Evolutionary conservation across 176 grass and related monocot genomes (phyloP).

Genomic region (Hordeum marinum): DNA sequence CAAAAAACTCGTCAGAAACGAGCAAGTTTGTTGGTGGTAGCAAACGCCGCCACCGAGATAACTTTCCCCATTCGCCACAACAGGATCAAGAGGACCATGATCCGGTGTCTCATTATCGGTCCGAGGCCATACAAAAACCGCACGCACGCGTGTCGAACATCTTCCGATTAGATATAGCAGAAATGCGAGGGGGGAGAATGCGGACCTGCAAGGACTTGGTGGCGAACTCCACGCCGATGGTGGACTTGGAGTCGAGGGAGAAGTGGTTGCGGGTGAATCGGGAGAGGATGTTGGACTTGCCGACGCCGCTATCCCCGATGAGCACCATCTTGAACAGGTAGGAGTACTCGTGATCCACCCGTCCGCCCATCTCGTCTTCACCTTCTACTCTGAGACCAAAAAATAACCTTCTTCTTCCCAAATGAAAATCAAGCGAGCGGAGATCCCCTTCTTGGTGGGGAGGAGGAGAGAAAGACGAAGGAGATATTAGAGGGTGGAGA

Average conservation of each 20-base stretch:
- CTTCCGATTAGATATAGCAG: not conserved
- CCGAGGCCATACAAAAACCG: not conserved
- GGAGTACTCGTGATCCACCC: constrained; percentile 81
- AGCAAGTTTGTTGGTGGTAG: not conserved
- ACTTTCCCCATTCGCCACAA: constrained; percentile 6
- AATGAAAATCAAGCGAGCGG: not conserved
- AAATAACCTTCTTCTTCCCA: not conserved
- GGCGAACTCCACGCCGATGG: constrained; percentile 89
- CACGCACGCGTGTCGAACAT: not conserved
- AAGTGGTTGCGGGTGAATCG: constrained; percentile 87
- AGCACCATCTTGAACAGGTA: constrained; percentile 95
- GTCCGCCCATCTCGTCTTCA: constrained; percentile 30
- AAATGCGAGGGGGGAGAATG: not conserved
- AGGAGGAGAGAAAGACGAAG: not conserved
- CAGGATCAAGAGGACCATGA: constrained; percentile 4
- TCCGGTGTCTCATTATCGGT: constrained; percentile 18
- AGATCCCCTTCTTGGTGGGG: not conserved
- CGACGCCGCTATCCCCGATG: constrained; percentile 82
- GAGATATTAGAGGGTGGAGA: not conserved
- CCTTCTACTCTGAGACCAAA: not conserved
- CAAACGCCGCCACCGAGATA: not conserved
- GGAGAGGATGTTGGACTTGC: constrained; percentile 87
- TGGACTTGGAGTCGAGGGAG: constrained; percentile 85
- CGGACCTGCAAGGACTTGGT: constrained; percentile 66
- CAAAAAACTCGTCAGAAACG: not conserved